These are phyloP conservation scores for Penicillium daleae DNA, from an alignment of 495 filamentous ascomycete genomes.

Conservation along the genomic window DNA sequence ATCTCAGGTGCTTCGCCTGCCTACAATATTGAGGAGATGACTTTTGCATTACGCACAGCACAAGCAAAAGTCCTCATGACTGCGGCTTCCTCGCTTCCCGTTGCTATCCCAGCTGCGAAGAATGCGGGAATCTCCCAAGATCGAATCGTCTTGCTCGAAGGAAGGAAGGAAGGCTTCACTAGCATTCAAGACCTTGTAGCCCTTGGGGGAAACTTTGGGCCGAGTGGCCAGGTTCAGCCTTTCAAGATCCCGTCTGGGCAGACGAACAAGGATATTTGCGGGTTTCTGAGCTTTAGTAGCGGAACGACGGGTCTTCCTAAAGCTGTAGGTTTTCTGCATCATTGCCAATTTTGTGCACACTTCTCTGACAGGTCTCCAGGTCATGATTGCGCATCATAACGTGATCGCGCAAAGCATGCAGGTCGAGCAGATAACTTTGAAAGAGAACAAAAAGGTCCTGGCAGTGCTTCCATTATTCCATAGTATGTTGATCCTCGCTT, in stretches of 20 bases:
- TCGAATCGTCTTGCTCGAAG: constrained; percentile 60
- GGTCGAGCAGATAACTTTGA: constrained; percentile 49
- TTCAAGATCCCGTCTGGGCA: constrained; percentile 52
- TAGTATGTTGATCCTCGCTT: constrained; percentile 23
- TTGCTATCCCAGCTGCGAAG: constrained; percentile 55
- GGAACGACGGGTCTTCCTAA: constrained; percentile 38
- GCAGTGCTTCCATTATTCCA: constrained; percentile 61
- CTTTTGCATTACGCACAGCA: constrained; percentile 57
- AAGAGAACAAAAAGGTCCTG: constrained; percentile 51
- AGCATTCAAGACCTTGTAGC: constrained; percentile 54
- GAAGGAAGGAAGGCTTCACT: constrained; percentile 48
- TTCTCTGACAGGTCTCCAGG: constrained; percentile 38
- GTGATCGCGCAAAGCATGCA: constrained; percentile 66
- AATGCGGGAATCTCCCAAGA: constrained; percentile 54
- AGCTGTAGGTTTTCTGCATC: constrained; percentile 24
- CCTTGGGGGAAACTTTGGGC: constrained; percentile 42
- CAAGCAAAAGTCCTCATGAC: constrained; percentile 62
- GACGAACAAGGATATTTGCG: constrained; percentile 58
- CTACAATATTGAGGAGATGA: constrained; percentile 66
- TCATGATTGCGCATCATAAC: constrained; percentile 67
- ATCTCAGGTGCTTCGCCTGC: constrained; percentile 61
- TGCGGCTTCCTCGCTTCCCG: constrained; percentile 48
- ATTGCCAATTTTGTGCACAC: constrained; percentile 36
- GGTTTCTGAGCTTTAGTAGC: constrained; percentile 59
- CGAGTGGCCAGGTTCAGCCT: constrained; percentile 38